phyloP scores from a whole-genome alignment of 495 filamentous ascomycete species.

The Choiromyces venosus region DNA sequence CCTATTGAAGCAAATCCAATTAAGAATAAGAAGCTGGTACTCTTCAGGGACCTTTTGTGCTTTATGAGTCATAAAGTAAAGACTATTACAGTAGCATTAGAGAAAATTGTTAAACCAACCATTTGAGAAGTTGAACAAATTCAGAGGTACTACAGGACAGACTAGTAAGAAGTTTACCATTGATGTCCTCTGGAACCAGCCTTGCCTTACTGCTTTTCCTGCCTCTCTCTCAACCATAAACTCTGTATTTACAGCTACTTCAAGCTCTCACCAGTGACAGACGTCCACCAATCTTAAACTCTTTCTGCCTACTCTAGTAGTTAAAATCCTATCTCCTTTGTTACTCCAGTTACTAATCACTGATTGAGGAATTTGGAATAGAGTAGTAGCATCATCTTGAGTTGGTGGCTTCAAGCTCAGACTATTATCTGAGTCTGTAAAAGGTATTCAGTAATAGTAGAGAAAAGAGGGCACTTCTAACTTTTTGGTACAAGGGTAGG shows the following conservation, averaged over 20 bases:
- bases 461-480: too few relatives aligned
- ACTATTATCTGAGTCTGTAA: too few relatives aligned
- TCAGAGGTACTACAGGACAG: background rate
- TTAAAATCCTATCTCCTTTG: too few relatives aligned
- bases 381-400: too few relatives aligned
- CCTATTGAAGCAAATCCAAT: background rate
- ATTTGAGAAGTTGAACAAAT: background rate
- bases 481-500: too few relatives aligned
- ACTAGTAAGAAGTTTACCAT: background rate
- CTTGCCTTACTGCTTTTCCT: background rate
- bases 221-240: background rate
- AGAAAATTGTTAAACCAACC: background rate
- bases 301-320: too few relatives aligned
- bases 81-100: background rate
- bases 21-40: background rate
- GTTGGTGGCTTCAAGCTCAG: too few relatives aligned
- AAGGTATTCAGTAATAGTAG: too few relatives aligned
- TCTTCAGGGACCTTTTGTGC: background rate
- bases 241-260: background rate
- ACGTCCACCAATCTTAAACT: background rate
- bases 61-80: background rate
- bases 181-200: background rate
- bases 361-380: too few relatives aligned
- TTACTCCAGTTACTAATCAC: too few relatives aligned
- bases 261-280: conserved; percentile 5